Percentiles rank a stretch among this genome's conserved stretches.
phyloP scores from a whole-genome alignment of 2,329 filamentous ascomycete genomes.

The Colletotrichum coccodes region DNA sequence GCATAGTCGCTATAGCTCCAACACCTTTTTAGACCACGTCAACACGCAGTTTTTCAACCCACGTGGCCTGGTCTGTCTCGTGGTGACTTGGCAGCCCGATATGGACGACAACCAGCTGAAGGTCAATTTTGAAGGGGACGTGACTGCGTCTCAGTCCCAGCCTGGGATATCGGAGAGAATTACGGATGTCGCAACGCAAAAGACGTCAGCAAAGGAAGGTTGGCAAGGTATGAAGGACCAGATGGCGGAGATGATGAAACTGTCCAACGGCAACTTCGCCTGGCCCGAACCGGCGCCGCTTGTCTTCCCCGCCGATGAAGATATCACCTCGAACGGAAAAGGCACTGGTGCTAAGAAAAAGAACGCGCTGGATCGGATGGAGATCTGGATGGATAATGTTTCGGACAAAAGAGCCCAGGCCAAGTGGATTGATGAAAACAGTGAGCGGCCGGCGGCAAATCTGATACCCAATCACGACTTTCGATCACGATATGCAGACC shows the following conservation, averaged over 20 bases:
- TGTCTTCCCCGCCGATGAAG: constrained; percentile 50
- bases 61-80: constrained; percentile 58
- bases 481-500: constrained; percentile 39
- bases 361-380: constrained; percentile 33
- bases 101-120: constrained; percentile 34
- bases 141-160: accelerated
- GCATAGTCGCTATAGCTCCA: constrained; percentile 53
- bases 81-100: constrained; percentile 64
- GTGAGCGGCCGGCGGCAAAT: constrained; percentile 31
- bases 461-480: constrained; percentile 37
- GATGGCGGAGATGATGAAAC: constrained; percentile 19
- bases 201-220: neutral
- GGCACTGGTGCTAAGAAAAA: constrained; percentile 33
- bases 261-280: constrained; percentile 48
- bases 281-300: constrained; percentile 58
- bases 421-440: constrained; percentile 35
- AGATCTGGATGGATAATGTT: constrained; percentile 35
- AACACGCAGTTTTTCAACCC: constrained; percentile 68
- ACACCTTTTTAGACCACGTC: constrained; percentile 64
- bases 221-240: neutral
- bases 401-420: constrained; percentile 36
- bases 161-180: neutral
- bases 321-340: constrained; percentile 1
- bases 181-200: neutral
- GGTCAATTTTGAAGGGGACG: constrained; percentile 43